Base-by-base conservation (phyloP, 306 rosid species). In the Cicer pinnatifidum region DNA sequence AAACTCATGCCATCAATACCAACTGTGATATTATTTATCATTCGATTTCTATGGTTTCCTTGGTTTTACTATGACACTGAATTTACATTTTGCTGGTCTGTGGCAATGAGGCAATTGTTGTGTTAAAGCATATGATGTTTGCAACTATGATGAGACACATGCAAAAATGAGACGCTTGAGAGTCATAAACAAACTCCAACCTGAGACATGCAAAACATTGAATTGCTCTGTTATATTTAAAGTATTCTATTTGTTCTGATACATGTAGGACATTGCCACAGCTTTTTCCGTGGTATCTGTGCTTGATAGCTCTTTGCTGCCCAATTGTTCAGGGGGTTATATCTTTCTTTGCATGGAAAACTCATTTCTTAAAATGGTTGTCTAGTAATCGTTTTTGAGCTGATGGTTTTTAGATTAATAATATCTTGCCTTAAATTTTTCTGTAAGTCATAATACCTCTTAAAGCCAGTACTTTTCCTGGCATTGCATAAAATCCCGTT, bases 1-100 rank as follows among this genome's bases (percentile, higher is more conserved):
- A 62, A 54, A 61, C 13, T 61, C 38, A 33, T 28, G 79, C 58
- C n/a, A 11, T 61, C 37, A 62, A 62, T 28, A 71, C 57, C n/a
- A 10, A 41, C 66, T 44, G 37, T 0, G 44, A 19, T 38, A 19
- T 43, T 37, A 13, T 51, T 62, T 53, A 37, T 54, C 73, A 58
- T 80, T 48, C 13, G 54, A 28, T 75, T 61, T 53, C 59, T 40
- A 39, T 50, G 43, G 71, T 69, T 61, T 65, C 52, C n/a, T 62
- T 39, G 33, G 64, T 65, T 65, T 75, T 69, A 69, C 69, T 11
- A 6, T 59, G 67, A 69, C 45, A 8, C 16, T 9, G n/a, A 60
- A 51, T 59, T 47, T 68, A 59, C 37, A 69, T 48, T 20, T 51
- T 48, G 11, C 54, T 77, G 43, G 70, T 58, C 17, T 11, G 17